A percentile compares a stretch with the other conserved stretches of the same genome.
These are phyloP conservation scores for Ophiostoma triangulosporum DNA, from an alignment of 2,329 filamentous ascomycete species.

Conservation along the genomic window DNA sequence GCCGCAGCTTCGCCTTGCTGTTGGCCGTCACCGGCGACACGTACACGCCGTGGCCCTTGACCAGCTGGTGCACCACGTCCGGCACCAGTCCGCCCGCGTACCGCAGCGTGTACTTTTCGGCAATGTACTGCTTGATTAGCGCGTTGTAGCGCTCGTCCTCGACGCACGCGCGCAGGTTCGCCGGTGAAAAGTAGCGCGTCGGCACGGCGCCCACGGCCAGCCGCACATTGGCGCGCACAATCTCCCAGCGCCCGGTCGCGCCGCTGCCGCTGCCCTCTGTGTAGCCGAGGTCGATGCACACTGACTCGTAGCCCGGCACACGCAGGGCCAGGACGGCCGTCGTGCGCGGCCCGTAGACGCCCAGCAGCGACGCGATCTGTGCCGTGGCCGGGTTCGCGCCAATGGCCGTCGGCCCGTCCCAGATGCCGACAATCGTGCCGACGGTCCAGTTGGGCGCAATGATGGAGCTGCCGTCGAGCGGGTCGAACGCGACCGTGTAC, in stretches of 20 bases:
- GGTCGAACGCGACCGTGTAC: slow-evolving; percentile 50
- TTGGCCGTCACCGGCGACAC: slow-evolving; percentile 39
- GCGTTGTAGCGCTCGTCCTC: slow-evolving; percentile 34
- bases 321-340: slow-evolving; percentile 42
- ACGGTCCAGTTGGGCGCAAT: slow-evolving; percentile 45
- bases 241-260: slow-evolving; percentile 17
- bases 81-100: slow-evolving; percentile 50
- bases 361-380: slow-evolving; percentile 37
- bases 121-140: slow-evolving; percentile 36
- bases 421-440: slow-evolving; percentile 46
- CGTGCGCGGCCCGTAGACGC: slow-evolving; percentile 41
- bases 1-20: slow-evolving; percentile 42
- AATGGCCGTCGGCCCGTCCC: slow-evolving; percentile 36
- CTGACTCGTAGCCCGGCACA: slow-evolving; percentile 23
- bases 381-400: slow-evolving; percentile 23
- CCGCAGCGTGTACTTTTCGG: slow-evolving; percentile 42
- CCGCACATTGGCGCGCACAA: slow-evolving; percentile 29
- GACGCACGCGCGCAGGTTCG: slow-evolving; percentile 44
- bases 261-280: not conserved
- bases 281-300: slow-evolving; percentile 40
- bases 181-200: slow-evolving; percentile 47
- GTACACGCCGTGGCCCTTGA: slow-evolving; percentile 50
- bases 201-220: slow-evolving; percentile 23
- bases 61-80: slow-evolving; percentile 43
- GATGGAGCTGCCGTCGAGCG: slow-evolving; percentile 49